These are phyloP conservation scores for Immersiporthe knoxdaviesiana DNA, from an alignment of 2,329 filamentous ascomycete genomes.

Conservation along the genomic window DNA sequence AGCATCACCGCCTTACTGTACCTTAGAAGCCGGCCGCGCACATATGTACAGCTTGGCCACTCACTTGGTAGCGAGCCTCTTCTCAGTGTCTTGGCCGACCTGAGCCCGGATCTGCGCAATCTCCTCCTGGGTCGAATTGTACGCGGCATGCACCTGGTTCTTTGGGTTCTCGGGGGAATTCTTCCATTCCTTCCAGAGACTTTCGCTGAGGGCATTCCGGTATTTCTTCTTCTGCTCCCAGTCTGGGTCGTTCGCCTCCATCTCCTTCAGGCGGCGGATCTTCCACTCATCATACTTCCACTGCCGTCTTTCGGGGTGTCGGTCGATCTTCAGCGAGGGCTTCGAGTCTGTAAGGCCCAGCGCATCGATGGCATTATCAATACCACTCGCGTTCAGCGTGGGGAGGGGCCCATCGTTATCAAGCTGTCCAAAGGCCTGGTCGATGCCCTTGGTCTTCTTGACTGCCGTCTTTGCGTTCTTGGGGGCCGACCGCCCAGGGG, in stretches of 20 bases:
- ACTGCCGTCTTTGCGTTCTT: constrained; percentile 72
- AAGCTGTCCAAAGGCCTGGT: constrained; percentile 67
- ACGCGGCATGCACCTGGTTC: constrained; percentile 79
- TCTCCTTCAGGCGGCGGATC: constrained; percentile 78
- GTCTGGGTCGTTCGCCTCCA: constrained; percentile 74
- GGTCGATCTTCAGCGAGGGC: constrained; percentile 77
- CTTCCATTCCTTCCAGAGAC: constrained; percentile 97
- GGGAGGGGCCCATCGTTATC: constrained; percentile 59
- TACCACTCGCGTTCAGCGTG: constrained; percentile 79
- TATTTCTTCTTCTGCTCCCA: constrained; percentile 85
- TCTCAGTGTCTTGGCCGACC: constrained; percentile 68
- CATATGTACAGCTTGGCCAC: too few species aligned
- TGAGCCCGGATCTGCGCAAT: too few species aligned
- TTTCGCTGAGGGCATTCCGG: too few species aligned
- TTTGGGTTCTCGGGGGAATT: constrained; percentile 95
- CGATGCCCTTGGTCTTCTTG: constrained; percentile 71
- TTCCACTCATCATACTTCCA: too few species aligned
- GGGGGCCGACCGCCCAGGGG: constrained; percentile 59
- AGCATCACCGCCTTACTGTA: too few species aligned
- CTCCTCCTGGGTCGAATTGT: constrained; percentile 81
- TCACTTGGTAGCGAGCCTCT: too few species aligned
- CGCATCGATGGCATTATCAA: constrained; percentile 92
- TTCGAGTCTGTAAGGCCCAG: constrained; percentile 65
- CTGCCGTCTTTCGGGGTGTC: constrained; percentile 84
- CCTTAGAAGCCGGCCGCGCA: too few species aligned